These are phyloP conservation scores for Camptophora hylomeconis DNA, from an alignment of 2,329 filamentous ascomycete genomes.

Conservation along the genomic window DNA sequence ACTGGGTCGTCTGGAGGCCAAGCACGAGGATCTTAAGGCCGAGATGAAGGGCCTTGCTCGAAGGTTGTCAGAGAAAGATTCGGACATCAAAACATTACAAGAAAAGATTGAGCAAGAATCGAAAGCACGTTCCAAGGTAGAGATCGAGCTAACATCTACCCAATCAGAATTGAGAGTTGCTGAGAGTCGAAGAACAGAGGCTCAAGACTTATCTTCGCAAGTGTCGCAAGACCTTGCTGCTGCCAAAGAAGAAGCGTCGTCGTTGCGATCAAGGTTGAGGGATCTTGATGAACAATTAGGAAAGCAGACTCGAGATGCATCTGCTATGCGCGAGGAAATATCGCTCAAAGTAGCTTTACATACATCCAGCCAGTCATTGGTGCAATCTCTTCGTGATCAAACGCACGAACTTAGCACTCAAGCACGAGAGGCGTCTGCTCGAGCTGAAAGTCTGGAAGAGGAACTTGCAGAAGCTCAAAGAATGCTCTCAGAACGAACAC, in stretches of 20 bases:
- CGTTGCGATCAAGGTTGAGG: slow-evolving; percentile 44
- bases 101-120: slow-evolving; percentile 68
- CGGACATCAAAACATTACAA: slow-evolving; percentile 63
- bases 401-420: slow-evolving; percentile 77
- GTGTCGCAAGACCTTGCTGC: slow-evolving; percentile 55
- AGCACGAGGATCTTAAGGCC: slow-evolving; percentile 65
- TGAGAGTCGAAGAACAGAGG: slow-evolving; percentile 68
- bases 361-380: slow-evolving; percentile 66
- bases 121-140: slow-evolving; percentile 55
- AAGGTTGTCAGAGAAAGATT: slow-evolving; percentile 58
- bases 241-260: slow-evolving; percentile 56
- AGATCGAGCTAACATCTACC: slow-evolving; percentile 63
- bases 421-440: slow-evolving; percentile 74
- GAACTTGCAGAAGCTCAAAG: slow-evolving; percentile 81
- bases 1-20: slow-evolving; percentile 63
- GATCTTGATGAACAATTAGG: slow-evolving; percentile 63
- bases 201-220: slow-evolving; percentile 61
- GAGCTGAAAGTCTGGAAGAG: slow-evolving; percentile 78
- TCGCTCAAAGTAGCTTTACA: slow-evolving; percentile 79
- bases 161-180: slow-evolving; percentile 66
- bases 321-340: slow-evolving; percentile 60
- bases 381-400: slow-evolving; percentile 89
- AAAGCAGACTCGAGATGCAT: slow-evolving; percentile 55
- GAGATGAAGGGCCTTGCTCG: slow-evolving; percentile 61
- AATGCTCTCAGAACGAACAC: slow-evolving; percentile 71